Conservation (phyloP, 441 rosid species). For the Raphanus hybrid region DNA sequence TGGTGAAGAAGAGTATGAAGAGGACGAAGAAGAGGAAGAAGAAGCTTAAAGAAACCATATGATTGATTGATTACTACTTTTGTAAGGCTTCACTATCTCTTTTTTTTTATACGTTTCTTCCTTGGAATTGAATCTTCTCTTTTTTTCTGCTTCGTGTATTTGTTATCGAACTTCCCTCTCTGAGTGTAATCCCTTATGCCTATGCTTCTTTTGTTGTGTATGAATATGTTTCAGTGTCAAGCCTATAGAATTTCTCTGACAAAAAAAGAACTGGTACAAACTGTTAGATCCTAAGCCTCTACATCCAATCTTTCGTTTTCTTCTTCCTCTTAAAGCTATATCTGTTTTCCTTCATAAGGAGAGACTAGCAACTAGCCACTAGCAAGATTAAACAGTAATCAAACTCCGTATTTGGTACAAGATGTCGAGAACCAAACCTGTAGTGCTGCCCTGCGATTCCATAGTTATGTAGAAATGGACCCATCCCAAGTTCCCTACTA, state of each 20-base stretch:
- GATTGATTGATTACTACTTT: neutral
- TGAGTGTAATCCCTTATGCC: neutral
- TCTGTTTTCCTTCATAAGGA: too few relatives aligned
- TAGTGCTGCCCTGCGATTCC: too few relatives aligned
- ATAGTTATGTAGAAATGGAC: too few relatives aligned
- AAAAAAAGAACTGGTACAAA: neutral
- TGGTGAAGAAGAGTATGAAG: neutral
- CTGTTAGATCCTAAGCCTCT: neutral
- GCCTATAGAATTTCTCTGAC: neutral
- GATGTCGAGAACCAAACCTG: too few relatives aligned
- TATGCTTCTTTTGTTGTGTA: neutral
- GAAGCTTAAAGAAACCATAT: neutral
- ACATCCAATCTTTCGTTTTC: neutral
- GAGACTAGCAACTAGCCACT: too few relatives aligned
- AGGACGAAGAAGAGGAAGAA: slow-evolving; percentile 1
- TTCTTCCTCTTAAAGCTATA: neutral
- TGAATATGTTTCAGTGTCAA: slow-evolving; percentile 1
- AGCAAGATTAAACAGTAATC: too few relatives aligned
- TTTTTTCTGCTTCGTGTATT: neutral
- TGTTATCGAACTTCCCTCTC: neutral
- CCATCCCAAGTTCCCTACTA: too few relatives aligned
- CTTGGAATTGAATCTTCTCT: neutral
- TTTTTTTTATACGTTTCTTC: neutral
- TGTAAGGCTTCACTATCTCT: neutral
- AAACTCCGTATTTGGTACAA: too few relatives aligned